A percentile compares a stretch with the other conserved stretches of the same genome.
Conservation (phyloP, 1,284 basidiomycete species). For the Rhodofomes roseus region DNA sequence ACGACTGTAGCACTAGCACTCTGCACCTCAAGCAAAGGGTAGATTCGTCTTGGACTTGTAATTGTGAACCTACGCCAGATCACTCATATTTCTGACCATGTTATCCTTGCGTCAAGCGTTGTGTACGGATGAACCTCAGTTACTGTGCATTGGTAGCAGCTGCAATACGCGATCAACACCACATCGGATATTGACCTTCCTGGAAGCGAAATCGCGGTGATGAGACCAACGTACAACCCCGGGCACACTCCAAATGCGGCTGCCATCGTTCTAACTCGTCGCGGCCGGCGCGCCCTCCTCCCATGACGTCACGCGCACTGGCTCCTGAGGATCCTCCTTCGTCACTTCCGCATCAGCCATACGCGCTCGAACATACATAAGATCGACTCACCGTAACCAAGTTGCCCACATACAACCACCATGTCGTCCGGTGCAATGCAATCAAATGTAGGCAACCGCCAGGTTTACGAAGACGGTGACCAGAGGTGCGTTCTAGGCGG, state of each 20-base stretch:
- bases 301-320: neutral
- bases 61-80: too few relatives aligned
- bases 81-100: too few relatives aligned
- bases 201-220: too few relatives aligned
- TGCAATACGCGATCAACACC: too few relatives aligned
- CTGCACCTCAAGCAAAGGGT: too few relatives aligned
- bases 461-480: slow-evolving; percentile 40
- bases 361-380: neutral
- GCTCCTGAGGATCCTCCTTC: neutral
- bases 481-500: slow-evolving; percentile 33
- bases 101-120: too few relatives aligned
- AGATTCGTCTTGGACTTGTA: too few relatives aligned
- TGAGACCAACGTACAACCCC: too few relatives aligned
- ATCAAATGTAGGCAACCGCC: slow-evolving; percentile 43
- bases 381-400: neutral
- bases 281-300: neutral
- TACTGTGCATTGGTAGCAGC: too few relatives aligned
- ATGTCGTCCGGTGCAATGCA: slow-evolving; percentile 37
- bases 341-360: neutral
- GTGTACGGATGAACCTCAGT: too few relatives aligned
- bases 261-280: neutral
- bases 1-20: neutral
- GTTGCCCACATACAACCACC: neutral
- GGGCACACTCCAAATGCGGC: neutral
- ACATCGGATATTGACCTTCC: too few relatives aligned